phyloP scores from a whole-genome alignment of 495 filamentous ascomycete genomes.

The Lasiosphaeria ovina region DNA sequence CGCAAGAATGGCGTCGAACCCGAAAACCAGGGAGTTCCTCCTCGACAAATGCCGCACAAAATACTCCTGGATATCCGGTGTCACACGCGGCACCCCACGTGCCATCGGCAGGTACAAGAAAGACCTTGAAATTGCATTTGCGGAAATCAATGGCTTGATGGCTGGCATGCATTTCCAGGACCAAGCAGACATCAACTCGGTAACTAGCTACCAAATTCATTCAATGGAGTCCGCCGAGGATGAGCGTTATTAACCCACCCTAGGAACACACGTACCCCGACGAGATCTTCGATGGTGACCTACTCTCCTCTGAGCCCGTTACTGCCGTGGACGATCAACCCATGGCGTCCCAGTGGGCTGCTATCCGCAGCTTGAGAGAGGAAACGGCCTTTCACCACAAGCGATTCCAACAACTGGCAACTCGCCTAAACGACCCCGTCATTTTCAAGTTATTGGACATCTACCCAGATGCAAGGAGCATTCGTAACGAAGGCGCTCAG shows the following conservation, averaged over 20 bases:
- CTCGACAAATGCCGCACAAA: not conserved
- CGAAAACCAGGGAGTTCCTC: not conserved
- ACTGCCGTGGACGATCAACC: not conserved
- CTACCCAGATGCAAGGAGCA: constrained; percentile 13
- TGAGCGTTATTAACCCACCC: not conserved
- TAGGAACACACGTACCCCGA: not conserved
- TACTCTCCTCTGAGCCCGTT: not conserved
- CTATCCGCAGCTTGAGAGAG: constrained; percentile 16
- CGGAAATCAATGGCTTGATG: constrained; percentile 10
- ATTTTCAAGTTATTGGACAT: constrained; percentile 14
- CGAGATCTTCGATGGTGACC: not conserved
- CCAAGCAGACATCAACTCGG: not conserved
- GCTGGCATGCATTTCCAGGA: constrained; percentile 7
- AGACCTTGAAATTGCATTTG: constrained; percentile 1
- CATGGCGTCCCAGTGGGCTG: constrained; percentile 21
- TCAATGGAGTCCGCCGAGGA: not conserved
- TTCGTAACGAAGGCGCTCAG: constrained; percentile 17
- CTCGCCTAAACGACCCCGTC: constrained; percentile 2
- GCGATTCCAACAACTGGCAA: constrained; percentile 10
- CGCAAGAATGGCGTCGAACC: not conserved
- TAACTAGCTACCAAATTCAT: not conserved
- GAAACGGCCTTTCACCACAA: constrained; percentile 17
- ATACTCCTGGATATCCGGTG: constrained; percentile 1
- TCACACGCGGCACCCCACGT: not conserved
- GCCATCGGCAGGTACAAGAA: not conserved